Percentiles rank a stretch among this genome's conserved stretches.
Evolutionary conservation across 106 monocot species (phyloP).

Genomic region (Acorus gramineus): DNA sequence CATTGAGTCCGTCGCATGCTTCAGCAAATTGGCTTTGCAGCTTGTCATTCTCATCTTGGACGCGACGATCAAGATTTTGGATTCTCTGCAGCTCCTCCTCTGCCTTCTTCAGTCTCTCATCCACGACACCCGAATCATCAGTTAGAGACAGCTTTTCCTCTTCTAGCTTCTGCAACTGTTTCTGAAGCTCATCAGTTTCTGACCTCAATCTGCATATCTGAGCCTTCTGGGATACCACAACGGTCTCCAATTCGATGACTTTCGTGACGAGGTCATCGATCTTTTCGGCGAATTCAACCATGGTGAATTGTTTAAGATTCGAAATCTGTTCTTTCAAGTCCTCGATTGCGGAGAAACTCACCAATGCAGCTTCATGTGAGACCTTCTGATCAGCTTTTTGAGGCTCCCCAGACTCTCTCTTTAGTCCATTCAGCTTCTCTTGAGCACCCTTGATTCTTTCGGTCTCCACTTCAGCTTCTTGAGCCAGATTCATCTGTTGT

Average conservation of each 20-base stretch:
- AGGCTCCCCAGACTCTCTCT: slow-evolving; percentile 3
- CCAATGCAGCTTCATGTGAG: too few species aligned
- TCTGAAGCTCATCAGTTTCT: slow-evolving; percentile 22
- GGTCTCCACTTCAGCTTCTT: slow-evolving; percentile 14
- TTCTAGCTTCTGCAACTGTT: slow-evolving; percentile 12
- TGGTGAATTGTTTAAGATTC: slow-evolving; percentile 6
- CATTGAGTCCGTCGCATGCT: background rate
- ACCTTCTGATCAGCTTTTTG: background rate
- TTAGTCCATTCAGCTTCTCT: slow-evolving; percentile 4
- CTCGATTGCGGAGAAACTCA: too few species aligned
- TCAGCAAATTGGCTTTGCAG: slow-evolving; percentile 9
- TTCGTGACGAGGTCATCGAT: slow-evolving; percentile 24
- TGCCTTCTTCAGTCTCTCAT: slow-evolving; percentile 12
- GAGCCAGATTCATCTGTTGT: slow-evolving; percentile 6
- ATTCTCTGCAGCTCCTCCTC: slow-evolving; percentile 19
- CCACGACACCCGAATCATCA: slow-evolving; percentile 8
- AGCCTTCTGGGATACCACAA: slow-evolving; percentile 11
- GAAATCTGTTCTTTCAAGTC: too few species aligned
- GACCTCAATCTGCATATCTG: slow-evolving; percentile 13
- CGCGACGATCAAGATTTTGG: slow-evolving; percentile 12
- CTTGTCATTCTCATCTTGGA: slow-evolving; percentile 14
- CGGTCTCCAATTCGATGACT: slow-evolving; percentile 20
- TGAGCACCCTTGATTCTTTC: slow-evolving; percentile 13
- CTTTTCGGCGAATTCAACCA: slow-evolving; percentile 17
- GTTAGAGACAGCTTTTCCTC: slow-evolving; percentile 12